Percentiles rank a stretch among this genome's conserved stretches.
Evolutionary conservation across 1,284 basidiomycete genomes (phyloP).

Genomic region (Malassezia sympodialis): DNA sequence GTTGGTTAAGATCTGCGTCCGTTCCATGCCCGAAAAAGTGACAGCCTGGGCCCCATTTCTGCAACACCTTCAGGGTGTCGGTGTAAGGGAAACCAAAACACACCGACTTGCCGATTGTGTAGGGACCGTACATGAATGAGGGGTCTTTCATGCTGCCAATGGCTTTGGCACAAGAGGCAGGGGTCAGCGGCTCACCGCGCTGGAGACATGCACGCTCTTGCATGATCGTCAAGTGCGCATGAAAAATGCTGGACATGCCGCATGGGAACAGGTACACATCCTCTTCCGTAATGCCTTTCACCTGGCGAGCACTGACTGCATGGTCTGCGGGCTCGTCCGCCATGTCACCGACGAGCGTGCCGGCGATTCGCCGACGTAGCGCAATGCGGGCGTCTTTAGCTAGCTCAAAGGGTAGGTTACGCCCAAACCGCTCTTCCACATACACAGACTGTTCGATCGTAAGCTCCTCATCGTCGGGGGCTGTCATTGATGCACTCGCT

Average conservation of each 20-base stretch:
- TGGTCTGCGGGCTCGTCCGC: constrained; percentile 52
- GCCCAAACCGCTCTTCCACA: constrained; percentile 88
- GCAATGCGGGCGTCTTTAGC: constrained; percentile 73
- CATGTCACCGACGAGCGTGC: constrained; percentile 55
- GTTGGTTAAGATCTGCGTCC: constrained; percentile 63
- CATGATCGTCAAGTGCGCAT: constrained; percentile 60
- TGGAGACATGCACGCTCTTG: constrained; percentile 17
- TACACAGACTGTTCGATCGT: constrained; percentile 53
- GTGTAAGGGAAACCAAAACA: constrained; percentile 77
- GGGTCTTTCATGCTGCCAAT: constrained; percentile 11
- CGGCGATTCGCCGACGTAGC: constrained; percentile 75
- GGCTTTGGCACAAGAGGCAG: neutral
- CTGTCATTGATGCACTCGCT: neutral
- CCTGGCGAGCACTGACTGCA: constrained; percentile 23
- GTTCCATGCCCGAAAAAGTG: constrained; percentile 78
- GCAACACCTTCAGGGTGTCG: constrained; percentile 88
- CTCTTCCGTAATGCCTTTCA: constrained; percentile 53
- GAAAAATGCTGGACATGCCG: constrained; percentile 90
- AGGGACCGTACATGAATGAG: constrained; percentile 8
- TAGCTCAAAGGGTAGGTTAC: constrained; percentile 70
- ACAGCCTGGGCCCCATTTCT: constrained; percentile 94
- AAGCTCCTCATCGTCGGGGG: constrained; percentile 48
- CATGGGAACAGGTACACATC: constrained; percentile 79
- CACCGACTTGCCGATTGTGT: constrained; percentile 27
- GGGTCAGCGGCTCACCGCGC: neutral